Evolutionary conservation across 1,284 basidiomycete species (phyloP).

Genomic region (Pterulicium gracile): DNA sequence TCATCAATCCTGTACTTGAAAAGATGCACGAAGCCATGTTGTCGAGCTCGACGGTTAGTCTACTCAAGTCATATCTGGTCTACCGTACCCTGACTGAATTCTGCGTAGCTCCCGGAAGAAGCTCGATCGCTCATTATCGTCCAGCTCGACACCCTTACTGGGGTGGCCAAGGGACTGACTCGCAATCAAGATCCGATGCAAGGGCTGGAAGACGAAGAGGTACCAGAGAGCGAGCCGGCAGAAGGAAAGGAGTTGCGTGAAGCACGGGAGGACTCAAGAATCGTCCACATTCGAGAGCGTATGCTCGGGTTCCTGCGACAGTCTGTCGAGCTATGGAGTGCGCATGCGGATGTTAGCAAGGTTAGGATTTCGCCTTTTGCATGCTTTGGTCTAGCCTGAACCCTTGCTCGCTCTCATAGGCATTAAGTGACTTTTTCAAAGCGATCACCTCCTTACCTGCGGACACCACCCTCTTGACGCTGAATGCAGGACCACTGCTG

Average conservation of each 20-base stretch:
- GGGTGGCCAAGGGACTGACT: slow-evolving; percentile 77
- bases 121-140: slow-evolving; percentile 47
- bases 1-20: slow-evolving; percentile 66
- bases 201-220: slow-evolving; percentile 48
- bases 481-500: slow-evolving; percentile 70
- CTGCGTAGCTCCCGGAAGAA: slow-evolving; percentile 55
- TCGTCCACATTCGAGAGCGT: slow-evolving; percentile 50
- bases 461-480: slow-evolving; percentile 68
- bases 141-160: slow-evolving; percentile 70
- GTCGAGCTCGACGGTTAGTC: slow-evolving; percentile 37
- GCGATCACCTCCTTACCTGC: slow-evolving; percentile 65
- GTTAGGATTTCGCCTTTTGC: slow-evolving; percentile 32
- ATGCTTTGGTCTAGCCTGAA: slow-evolving; percentile 3
- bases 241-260: slow-evolving; percentile 41
- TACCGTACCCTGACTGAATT: not conserved
- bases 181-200: slow-evolving; percentile 60
- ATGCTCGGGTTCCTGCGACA: slow-evolving; percentile 50
- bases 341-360: slow-evolving; percentile 64
- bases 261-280: slow-evolving; percentile 56
- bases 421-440: slow-evolving; percentile 71
- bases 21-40: slow-evolving; percentile 55
- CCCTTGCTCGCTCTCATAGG: slow-evolving; percentile 31
- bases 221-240: slow-evolving; percentile 23
- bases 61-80: not conserved
- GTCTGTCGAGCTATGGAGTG: slow-evolving; percentile 65